A percentile compares a stretch with the other conserved stretches of the same genome.
phyloP scores from a whole-genome alignment of 768 basidiomycete species.

The Termitomyces titanicus region DNA sequence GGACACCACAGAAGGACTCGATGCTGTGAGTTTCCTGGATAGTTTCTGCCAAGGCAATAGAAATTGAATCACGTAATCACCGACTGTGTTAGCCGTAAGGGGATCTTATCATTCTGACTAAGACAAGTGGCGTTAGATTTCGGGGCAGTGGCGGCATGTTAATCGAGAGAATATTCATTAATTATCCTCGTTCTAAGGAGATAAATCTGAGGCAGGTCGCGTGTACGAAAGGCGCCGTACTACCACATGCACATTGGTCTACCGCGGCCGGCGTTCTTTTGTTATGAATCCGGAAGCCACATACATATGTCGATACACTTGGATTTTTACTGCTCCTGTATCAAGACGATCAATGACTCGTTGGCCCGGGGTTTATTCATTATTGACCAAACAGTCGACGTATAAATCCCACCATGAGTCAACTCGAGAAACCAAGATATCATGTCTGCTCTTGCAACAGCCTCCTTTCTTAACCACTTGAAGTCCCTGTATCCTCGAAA shows the following conservation, averaged over 20 bases:
- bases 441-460: conserved; percentile 30
- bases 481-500: conserved; percentile 41
- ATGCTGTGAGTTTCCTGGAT: neutral
- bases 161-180: too few species aligned
- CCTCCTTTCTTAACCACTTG: conserved; percentile 39
- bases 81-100: too few species aligned
- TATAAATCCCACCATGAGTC: neutral
- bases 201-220: too few species aligned
- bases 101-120: too few species aligned
- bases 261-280: too few species aligned
- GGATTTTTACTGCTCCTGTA: neutral
- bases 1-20: neutral
- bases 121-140: neutral
- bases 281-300: neutral
- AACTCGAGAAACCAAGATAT: neutral
- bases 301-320: too few species aligned
- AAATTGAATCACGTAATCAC: neutral
- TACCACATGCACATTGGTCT: neutral
- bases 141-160: neutral
- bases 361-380: neutral
- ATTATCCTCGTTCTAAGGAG: too few species aligned
- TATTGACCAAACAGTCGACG: neutral
- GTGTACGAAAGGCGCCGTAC: too few species aligned
- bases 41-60: too few species aligned
- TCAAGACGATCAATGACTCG: neutral